Evolutionary conservation across 768 basidiomycete genomes (phyloP).

Genomic region (Clitopilus hobsonii): DNA sequence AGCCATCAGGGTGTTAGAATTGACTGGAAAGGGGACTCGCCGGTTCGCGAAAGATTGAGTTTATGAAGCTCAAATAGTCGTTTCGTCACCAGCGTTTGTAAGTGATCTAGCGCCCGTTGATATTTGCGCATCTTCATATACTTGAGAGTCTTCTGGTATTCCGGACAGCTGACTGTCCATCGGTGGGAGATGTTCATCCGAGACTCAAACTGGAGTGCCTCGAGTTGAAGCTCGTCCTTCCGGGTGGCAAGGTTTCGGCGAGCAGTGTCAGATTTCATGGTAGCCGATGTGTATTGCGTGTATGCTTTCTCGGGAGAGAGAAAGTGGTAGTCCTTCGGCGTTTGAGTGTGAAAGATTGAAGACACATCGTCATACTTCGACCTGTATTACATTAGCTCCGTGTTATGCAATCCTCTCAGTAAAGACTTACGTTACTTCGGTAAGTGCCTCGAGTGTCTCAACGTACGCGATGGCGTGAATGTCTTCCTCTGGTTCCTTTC

Average conservation of each 20-base stretch:
- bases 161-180: conserved; percentile 18
- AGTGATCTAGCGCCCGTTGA: conserved; percentile 21
- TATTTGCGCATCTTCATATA: conserved; percentile 17
- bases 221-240: conserved; percentile 6
- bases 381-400: conserved; percentile 6
- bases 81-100: conserved; percentile 28
- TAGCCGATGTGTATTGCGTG: conserved; percentile 10
- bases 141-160: conserved; percentile 18
- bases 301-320: conserved; percentile 10
- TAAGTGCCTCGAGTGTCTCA: conserved; percentile 19
- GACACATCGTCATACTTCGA: conserved; percentile 5
- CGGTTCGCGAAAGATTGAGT: conserved; percentile 28
- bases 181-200: conserved; percentile 17
- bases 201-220: conserved; percentile 17
- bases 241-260: conserved; percentile 14
- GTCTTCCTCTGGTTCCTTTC: conserved; percentile 20
- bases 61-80: conserved; percentile 33
- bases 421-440: conserved; percentile 9
- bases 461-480: conserved; percentile 25
- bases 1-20: too few relatives aligned
- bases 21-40: too few relatives aligned
- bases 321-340: conserved; percentile 9
- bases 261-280: conserved; percentile 17
- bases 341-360: conserved; percentile 9
- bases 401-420: not conserved